These are phyloP conservation scores for Cladosporium sphaerospermum DNA, from an alignment of 2,329 filamentous ascomycete species.

Conservation along the genomic window DNA sequence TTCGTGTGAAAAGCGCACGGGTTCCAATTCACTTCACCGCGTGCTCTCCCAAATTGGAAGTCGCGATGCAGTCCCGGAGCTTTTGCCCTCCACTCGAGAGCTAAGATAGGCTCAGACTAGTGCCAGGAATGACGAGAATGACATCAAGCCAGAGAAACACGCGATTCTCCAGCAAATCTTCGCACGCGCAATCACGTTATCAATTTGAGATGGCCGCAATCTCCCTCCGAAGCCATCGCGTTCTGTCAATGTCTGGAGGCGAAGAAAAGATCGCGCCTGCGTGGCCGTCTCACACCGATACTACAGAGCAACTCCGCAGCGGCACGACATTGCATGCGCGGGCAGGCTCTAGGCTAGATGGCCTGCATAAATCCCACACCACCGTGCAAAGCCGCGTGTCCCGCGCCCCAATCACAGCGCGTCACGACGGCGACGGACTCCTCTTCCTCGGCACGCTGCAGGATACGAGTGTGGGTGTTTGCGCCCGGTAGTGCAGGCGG, in stretches of 20 bases:
- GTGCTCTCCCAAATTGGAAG: background rate
- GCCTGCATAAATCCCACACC: too few relatives aligned
- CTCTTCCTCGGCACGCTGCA: background rate
- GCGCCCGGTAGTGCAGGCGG: background rate
- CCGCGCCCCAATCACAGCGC: conserved; percentile 6
- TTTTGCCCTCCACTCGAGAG: background rate
- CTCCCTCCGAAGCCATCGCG: too few relatives aligned
- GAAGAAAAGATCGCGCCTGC: too few relatives aligned
- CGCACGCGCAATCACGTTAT: conserved; percentile 7
- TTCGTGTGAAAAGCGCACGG: too few relatives aligned
- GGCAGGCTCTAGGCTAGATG: background rate
- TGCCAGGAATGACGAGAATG: background rate
- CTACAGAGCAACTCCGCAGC: background rate
- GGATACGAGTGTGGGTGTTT: background rate
- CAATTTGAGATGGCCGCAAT: too few relatives aligned
- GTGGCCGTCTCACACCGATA: conserved; percentile 1
- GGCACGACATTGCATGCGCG: conserved; percentile 1
- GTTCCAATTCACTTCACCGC: too few relatives aligned
- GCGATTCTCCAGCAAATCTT: background rate
- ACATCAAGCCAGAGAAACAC: background rate
- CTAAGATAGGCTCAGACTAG: too few relatives aligned
- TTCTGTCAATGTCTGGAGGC: too few relatives aligned
- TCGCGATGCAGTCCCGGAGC: background rate
- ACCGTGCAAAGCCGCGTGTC: background rate
- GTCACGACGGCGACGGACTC: background rate